These are phyloP conservation scores for Saprolegnia parasitica DNA, from an alignment of 352 stramenopile genomes.

Conservation along the genomic window DNA sequence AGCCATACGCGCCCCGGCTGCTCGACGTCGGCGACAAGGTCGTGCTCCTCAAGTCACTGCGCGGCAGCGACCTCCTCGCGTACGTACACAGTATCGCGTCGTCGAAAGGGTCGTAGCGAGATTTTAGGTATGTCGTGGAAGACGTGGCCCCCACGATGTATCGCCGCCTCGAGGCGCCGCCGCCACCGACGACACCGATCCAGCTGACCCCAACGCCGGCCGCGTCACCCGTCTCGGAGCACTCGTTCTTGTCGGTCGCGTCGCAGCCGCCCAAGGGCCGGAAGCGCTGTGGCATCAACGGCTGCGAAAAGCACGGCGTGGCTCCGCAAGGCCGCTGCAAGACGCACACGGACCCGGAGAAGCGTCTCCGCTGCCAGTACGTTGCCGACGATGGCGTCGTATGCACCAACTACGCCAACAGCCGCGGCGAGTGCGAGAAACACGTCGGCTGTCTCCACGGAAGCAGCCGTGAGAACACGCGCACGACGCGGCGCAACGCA, in stretches of 20 bases:
- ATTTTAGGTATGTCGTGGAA: not conserved
- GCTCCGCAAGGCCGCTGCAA: not conserved
- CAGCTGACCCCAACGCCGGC: too few species aligned
- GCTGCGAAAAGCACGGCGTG: not conserved
- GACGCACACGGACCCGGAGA: not conserved
- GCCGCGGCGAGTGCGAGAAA: not conserved
- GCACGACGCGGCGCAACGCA: too few species aligned
- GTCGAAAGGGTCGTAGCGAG: too few species aligned
- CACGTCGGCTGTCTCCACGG: not conserved
- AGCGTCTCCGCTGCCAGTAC: not conserved
- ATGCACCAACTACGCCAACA: not conserved
- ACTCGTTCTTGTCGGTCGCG: too few species aligned
- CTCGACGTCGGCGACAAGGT: not conserved
- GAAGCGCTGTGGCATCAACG: not conserved
- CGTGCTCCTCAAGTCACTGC: not conserved
- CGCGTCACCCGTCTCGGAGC: too few species aligned
- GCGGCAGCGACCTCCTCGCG: not conserved
- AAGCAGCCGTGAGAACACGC: too few species aligned
- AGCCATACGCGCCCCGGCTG: not conserved
- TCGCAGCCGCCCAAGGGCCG: too few species aligned
- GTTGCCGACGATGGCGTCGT: not conserved
- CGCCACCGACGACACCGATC: not conserved
- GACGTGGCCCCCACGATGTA: too few species aligned
- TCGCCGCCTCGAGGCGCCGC: too few species aligned
- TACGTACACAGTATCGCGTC: too few species aligned